phyloP scores from a whole-genome alignment of 345 rosid genomes.

The Syzygium jambos region DNA sequence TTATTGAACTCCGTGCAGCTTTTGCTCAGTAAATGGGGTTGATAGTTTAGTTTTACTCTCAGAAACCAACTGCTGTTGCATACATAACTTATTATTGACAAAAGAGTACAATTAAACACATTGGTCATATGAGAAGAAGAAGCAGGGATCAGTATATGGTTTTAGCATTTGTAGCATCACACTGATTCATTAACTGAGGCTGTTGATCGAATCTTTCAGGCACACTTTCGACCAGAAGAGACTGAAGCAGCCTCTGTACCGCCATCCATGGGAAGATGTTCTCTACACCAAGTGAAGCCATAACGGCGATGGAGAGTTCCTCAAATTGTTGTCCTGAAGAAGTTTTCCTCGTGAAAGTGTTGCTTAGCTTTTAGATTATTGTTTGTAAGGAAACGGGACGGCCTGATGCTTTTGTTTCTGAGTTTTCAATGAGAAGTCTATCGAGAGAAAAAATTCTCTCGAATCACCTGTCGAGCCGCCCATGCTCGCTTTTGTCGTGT shows the following conservation, averaged over 20 bases:
- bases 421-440: neutral
- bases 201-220: conserved; percentile 22
- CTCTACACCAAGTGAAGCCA: conserved; percentile 79
- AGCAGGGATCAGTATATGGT: neutral
- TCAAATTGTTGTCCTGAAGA: neutral
- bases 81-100: neutral
- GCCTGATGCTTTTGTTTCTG: neutral
- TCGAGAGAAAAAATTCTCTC: neutral
- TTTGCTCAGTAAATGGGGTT: neutral
- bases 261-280: conserved; percentile 99
- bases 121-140: neutral
- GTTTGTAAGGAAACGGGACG: neutral
- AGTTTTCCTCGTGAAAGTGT: neutral
- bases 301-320: neutral
- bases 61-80: neutral
- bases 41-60: neutral
- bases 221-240: conserved; percentile 97
- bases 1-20: neutral
- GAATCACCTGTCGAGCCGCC: neutral
- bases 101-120: neutral
- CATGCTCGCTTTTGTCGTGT: neutral
- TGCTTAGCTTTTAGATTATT: neutral
- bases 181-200: neutral
- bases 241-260: conserved; percentile 89
- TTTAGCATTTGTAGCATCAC: neutral